Base-by-base conservation (phyloP, 1,284 basidiomycete species). In the Chalciporus sp. region DNA sequence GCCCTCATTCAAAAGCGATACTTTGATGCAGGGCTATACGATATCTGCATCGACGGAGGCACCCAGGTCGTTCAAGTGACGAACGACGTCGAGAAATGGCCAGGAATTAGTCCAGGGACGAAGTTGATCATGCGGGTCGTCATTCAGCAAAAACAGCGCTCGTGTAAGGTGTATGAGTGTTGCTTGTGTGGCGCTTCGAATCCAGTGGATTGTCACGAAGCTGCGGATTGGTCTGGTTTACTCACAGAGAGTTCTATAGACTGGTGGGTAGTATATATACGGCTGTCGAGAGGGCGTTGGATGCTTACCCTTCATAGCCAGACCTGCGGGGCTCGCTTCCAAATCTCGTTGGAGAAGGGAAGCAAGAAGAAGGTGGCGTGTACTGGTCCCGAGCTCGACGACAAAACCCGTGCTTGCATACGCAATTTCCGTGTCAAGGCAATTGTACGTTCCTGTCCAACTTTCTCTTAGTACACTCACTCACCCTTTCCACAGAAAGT, bases 181-280 rank as follows among this genome's bases (percentile, higher is more conserved):
- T 66, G 62, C 12, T 28, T 68, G 31, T 64, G 63, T 8, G 64
- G 63, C 2, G 52, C 53, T 47, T 45, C 51, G 17, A 66, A 66
- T 39, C 55, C 49, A 19, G 33, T 68, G 0, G 59, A 66, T 9
- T 64, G 56, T 51, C 53, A 44, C 9, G 52, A 43, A 28, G 53
- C 50, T 6, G 14, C 26, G 4, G 31, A 66, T 28, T 63, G 60
- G 65, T 64, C 31, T 19, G 63, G 65, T 48, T 64, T 65, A 61
- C 64, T 64, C 40, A 68, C 64, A 0, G 64, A 64, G 39, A 31
- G 61, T 20, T 64, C 66, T n/a, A 49, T 64, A 7, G 66, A 64
- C 26, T 64, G 63, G 63, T 66, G 7, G 20, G 64, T 16, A 33
- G 29, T 14, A 33, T 33, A 14, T 33, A 14, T 33, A 14, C 31